phyloP scores from a whole-genome alignment of 768 basidiomycete species.

The Lactarius sp. region DNA sequence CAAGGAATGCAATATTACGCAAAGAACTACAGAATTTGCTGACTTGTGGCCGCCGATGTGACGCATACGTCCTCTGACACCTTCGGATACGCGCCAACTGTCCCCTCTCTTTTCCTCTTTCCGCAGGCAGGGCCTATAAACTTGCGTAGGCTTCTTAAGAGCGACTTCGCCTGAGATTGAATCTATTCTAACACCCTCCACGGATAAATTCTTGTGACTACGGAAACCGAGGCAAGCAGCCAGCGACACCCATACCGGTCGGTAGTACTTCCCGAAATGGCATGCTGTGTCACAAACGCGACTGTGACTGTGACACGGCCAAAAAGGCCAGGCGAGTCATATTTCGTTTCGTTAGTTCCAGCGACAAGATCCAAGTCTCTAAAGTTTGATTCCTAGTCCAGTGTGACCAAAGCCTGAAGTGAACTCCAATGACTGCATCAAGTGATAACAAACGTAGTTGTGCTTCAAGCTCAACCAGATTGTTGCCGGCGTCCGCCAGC shows the following conservation, averaged over 20 bases:
- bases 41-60: not conserved
- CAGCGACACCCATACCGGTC: not conserved
- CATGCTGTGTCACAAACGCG: too few relatives aligned
- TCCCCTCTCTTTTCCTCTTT: not conserved
- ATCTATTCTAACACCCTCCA: not conserved
- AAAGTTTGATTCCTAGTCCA: constrained; percentile 4
- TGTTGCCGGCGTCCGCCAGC: not conserved
- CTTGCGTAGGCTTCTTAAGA: not conserved
- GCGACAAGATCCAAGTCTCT: not conserved
- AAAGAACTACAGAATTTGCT: not conserved
- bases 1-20: not conserved
- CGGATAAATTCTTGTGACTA: not conserved
- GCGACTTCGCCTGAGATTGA: not conserved
- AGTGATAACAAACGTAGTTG: constrained; percentile 1
- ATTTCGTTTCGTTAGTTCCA: not conserved
- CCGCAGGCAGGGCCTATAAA: not conserved
- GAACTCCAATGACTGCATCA: constrained; percentile 8
- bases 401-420: constrained; percentile 19
- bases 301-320: not conserved
- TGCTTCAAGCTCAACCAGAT: constrained; percentile 8
- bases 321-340: not conserved
- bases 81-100: not conserved
- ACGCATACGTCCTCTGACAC: not conserved
- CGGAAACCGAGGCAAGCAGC: not conserved
- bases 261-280: too few relatives aligned